Conservation (phyloP, 2,329 filamentous ascomycete species). For the Stemphylium vesicarium region DNA sequence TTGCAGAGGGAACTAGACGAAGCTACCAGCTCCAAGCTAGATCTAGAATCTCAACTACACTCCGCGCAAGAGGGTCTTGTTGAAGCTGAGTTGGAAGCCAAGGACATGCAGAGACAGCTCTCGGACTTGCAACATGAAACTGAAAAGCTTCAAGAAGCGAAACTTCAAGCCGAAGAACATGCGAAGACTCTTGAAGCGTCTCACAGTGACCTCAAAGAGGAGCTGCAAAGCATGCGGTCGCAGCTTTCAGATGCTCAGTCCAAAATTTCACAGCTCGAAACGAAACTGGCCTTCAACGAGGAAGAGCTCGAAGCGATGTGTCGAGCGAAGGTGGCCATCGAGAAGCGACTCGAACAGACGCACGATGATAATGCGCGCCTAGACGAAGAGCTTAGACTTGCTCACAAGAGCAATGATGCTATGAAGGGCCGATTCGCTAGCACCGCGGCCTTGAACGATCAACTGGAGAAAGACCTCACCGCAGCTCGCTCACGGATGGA, state of each 20-base stretch:
- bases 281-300: constrained; percentile 18
- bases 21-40: not conserved
- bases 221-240: constrained; percentile 21
- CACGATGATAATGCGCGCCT: constrained; percentile 21
- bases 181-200: constrained; percentile 21
- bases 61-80: constrained; percentile 16
- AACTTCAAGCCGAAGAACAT: constrained; percentile 26
- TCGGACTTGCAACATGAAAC: constrained; percentile 26
- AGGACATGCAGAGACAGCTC: constrained; percentile 18
- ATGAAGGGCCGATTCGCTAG: constrained; percentile 18
- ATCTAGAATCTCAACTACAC: constrained; percentile 17
- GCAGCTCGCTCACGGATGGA: constrained; percentile 17
- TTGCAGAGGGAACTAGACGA: constrained; percentile 14
- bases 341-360: constrained; percentile 24
- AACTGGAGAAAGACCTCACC: constrained; percentile 27
- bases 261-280: constrained; percentile 15
- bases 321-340: constrained; percentile 19
- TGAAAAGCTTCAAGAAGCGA: constrained; percentile 19
- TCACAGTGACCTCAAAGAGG: constrained; percentile 21
- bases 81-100: constrained; percentile 16
- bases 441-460: constrained; percentile 11
- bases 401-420: constrained; percentile 16
- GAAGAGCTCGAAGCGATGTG: constrained; percentile 27
- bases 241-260: constrained; percentile 19
- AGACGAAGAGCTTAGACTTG: constrained; percentile 25